A percentile compares a stretch with the other conserved stretches of the same genome.
Evolutionary conservation across 176 grass and related monocot genomes (phyloP).

Genomic region (Cenchrus americanus): DNA sequence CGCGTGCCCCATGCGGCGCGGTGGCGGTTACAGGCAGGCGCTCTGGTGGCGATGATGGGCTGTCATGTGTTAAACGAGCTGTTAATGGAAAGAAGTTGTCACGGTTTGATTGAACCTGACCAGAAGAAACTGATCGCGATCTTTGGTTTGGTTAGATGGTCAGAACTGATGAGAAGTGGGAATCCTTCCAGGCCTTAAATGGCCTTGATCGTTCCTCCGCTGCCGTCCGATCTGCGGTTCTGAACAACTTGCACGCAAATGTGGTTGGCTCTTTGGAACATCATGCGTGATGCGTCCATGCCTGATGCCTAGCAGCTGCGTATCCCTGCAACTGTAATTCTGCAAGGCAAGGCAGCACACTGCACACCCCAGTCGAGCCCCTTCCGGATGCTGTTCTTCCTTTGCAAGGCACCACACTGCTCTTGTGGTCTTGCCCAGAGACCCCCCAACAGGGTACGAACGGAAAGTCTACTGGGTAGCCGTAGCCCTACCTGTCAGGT

Average conservation of each 20-base stretch:
- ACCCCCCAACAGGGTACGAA: too few species aligned
- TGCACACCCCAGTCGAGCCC: too few species aligned
- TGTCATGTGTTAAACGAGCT: constrained; percentile 30
- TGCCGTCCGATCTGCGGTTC: constrained; percentile 2
- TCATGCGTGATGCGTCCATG: neutral
- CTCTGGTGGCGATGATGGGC: neutral
- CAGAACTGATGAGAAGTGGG: too few species aligned
- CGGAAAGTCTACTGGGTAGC: too few species aligned
- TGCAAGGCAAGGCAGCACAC: too few species aligned
- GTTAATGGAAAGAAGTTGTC: neutral
- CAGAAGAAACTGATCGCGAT: neutral
- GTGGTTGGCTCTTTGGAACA: neutral
- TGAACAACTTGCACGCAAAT: neutral
- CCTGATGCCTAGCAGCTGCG: neutral
- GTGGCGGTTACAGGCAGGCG: neutral
- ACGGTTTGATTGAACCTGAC: neutral
- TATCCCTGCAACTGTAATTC: neutral
- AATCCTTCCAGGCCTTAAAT: neutral
- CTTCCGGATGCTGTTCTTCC: neutral
- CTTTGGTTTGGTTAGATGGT: neutral
- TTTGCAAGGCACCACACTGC: neutral
- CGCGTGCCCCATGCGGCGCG: neutral
- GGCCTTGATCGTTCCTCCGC: neutral
- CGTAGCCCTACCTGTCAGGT: too few species aligned
- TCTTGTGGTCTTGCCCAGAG: neutral